Evolutionary conservation across 139 green algal genomes (phyloP), one percentile per base, ranked within the genome.

Genomic region (Coelastrella sp.): DNA sequence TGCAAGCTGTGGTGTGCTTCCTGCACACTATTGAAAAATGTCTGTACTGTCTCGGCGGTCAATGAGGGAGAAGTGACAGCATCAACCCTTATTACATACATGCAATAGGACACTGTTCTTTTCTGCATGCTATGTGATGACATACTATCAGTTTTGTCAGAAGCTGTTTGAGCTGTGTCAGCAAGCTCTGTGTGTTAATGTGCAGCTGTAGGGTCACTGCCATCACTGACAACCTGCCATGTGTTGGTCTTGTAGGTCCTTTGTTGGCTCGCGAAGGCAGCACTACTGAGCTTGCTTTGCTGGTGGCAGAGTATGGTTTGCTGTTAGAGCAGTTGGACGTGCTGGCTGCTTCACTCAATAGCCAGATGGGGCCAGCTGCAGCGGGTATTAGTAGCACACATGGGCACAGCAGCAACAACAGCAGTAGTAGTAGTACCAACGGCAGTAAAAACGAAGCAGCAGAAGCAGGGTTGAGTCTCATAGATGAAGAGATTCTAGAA

Each of bases 241-340:
- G n/a, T n/a, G n/a, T n/a, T n/a, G n/a, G 15, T 35, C 15, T 48
- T 53, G 6, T 59, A 91, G 91, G 89, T 15, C 45, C 87, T 30
- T 35, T 41, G 9, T 79, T 94, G 8, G 60, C 34, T 3, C 88
- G 90, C 13, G 88, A 93, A 41, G 89, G 91, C 43, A 92, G 85
- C 59, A 94, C 89, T 48, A 90, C 94, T 21, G 96, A 98, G 92
- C 84, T 98, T 34, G 91, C 90, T n/a, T 89, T 99, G 79, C 90
- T 99, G 51, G 87, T 95, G 13, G 96, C 96, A 37, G 96, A 99
- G 87, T 99, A 96, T 72, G 80, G 85, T 2, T 83, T 96, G 60
- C 91, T 99, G 71, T 93, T 98, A 9, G 86, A 90, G 48, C 90
- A 96, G 90, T 89, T 98, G 57, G 60, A 81, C 0, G 77, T 73